A percentile compares a stretch with the other conserved stretches of the same genome.
Evolutionary conservation across 768 basidiomycete species (phyloP).

Genomic region (Boletus tomentosulus): DNA sequence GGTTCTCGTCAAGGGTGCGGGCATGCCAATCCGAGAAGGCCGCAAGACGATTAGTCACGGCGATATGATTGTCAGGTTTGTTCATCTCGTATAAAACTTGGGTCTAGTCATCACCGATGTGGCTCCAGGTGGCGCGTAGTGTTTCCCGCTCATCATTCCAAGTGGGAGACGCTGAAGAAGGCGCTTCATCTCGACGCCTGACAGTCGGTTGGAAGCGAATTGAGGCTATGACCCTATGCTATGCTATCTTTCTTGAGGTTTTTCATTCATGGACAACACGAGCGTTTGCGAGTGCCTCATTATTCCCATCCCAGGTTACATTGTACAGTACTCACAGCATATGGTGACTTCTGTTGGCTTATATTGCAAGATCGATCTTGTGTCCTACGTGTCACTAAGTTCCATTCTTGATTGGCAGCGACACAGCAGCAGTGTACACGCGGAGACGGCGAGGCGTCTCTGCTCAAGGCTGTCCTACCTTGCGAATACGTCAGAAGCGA

Average conservation of each 20-base stretch:
- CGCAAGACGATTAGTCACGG: constrained; percentile 53
- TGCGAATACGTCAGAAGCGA: constrained; percentile 15
- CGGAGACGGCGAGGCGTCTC: constrained; percentile 13
- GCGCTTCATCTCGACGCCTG: constrained; percentile 25
- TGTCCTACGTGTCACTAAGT: background rate
- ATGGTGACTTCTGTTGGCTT: constrained; percentile 8
- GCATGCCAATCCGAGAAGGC: constrained; percentile 63
- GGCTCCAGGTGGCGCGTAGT: constrained; percentile 30
- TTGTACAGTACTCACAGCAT: constrained; percentile 29
- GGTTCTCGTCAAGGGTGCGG: constrained; percentile 50
- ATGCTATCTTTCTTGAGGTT: constrained; percentile 15
- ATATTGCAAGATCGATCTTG: background rate
- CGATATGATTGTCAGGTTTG: constrained; percentile 58
- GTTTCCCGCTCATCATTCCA: constrained; percentile 29
- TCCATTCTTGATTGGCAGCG: background rate
- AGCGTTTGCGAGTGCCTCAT: constrained; percentile 7
- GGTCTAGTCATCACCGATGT: background rate
- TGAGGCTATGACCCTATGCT: constrained; percentile 19
- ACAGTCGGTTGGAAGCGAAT: constrained; percentile 7
- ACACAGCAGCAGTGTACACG: constrained; percentile 11
- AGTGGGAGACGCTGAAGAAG: constrained; percentile 30
- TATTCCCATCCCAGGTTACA: constrained; percentile 9
- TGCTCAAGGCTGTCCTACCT: constrained; percentile 4
- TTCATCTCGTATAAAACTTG: constrained; percentile 6
- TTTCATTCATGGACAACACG: constrained; percentile 16